Evolutionary conservation across 2,329 filamentous ascomycete species (phyloP).

Genomic region (Monosporascus sp.): DNA sequence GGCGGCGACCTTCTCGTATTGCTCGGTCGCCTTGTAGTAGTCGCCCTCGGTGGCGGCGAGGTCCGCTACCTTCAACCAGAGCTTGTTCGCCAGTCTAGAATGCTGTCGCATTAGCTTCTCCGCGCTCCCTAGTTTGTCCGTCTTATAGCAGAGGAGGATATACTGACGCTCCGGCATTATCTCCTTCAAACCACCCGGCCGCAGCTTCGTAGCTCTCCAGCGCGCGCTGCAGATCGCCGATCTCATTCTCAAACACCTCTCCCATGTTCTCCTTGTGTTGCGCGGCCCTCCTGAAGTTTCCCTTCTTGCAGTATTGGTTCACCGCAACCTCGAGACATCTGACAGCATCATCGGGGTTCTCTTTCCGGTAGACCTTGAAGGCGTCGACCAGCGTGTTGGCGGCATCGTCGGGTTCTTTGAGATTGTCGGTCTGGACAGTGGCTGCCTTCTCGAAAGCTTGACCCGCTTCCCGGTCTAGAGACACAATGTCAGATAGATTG

Average conservation of each 20-base stretch:
- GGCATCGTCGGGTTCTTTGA: conserved; percentile 89
- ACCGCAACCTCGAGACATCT: conserved; percentile 76
- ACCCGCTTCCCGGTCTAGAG: conserved; percentile 74
- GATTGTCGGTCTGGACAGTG: conserved; percentile 68
- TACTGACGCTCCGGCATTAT: conserved; percentile 75
- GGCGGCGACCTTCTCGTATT: conserved; percentile 78
- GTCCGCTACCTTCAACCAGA: conserved; percentile 88
- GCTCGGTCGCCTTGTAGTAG: conserved; percentile 76
- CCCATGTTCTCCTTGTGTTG: conserved; percentile 85
- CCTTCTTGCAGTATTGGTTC: conserved; percentile 78
- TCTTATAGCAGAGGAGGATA: background rate
- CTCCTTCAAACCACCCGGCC: conserved; percentile 82
- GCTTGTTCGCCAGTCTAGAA: conserved; percentile 78
- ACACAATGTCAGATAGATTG: conserved; percentile 1
- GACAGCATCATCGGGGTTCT: conserved; percentile 75
- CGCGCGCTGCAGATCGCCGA: conserved; percentile 72
- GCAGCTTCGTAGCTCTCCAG: conserved; percentile 80
- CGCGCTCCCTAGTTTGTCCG: background rate
- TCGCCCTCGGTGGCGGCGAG: conserved; percentile 75
- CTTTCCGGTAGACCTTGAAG: conserved; percentile 90
- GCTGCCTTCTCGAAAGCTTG: conserved; percentile 82
- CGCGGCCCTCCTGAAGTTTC: conserved; percentile 86
- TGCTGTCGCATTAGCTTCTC: conserved; percentile 2
- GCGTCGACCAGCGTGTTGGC: conserved; percentile 85
- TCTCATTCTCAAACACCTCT: conserved; percentile 77